A percentile compares a stretch with the other conserved stretches of the same genome.
Evolutionary conservation across 1,284 basidiomycete species (phyloP).

Genomic region (Sporisorium exsertum): DNA sequence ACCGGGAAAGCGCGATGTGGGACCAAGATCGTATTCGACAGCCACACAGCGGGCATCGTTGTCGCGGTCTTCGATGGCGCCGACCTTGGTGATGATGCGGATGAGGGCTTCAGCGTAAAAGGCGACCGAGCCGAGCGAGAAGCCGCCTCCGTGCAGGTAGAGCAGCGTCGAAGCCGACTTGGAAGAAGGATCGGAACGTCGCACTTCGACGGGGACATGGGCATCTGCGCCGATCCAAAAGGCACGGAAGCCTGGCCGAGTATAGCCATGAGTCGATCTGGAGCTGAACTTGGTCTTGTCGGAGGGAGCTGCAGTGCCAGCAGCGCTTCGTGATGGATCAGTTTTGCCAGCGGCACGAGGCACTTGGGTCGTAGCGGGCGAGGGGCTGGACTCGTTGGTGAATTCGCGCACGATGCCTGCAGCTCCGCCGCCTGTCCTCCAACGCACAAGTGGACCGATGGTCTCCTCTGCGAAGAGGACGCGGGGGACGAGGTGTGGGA

Average conservation of each 20-base stretch:
- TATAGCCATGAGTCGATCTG: conserved; percentile 4
- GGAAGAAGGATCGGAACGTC: conserved; percentile 39
- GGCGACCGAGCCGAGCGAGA: conserved; percentile 66
- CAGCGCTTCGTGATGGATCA: conserved; percentile 1
- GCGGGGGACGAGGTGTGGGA: conserved; percentile 65
- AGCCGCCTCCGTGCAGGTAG: conserved; percentile 68
- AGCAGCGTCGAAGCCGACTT: conserved; percentile 56
- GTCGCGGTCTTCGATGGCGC: conserved; percentile 35
- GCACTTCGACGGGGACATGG: conserved; percentile 33
- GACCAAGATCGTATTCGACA: conserved; percentile 66
- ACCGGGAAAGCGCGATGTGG: conserved; percentile 60
- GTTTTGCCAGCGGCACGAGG: not conserved
- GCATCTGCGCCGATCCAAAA: conserved; percentile 63
- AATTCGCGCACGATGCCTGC: conserved; percentile 55
- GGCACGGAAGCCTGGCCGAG: conserved; percentile 54
- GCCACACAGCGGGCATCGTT: conserved; percentile 61
- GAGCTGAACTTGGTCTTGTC: conserved; percentile 6
- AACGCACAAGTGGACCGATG: conserved; percentile 64
- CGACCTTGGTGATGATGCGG: conserved; percentile 62
- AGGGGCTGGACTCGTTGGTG: conserved; percentile 18
- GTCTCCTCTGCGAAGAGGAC: conserved; percentile 66
- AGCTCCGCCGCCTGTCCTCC: conserved; percentile 65
- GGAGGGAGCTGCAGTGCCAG: conserved; percentile 2
- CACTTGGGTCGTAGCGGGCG: not conserved
- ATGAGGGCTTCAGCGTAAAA: conserved; percentile 68